phyloP scores from a whole-genome alignment of 768 basidiomycete species.

The Suillus lakei region DNA sequence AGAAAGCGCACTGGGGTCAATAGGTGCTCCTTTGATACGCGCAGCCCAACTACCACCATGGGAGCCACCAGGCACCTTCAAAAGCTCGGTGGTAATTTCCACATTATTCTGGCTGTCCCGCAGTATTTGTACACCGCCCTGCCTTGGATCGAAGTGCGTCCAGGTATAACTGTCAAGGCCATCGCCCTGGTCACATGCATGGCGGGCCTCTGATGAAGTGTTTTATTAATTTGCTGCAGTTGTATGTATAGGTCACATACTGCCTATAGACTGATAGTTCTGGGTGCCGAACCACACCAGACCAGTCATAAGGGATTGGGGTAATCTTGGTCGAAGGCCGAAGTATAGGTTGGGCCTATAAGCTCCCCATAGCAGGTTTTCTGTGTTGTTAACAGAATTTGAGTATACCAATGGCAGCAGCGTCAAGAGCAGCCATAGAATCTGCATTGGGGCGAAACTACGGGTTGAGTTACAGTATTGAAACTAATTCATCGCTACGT shows the following conservation, averaged over 20 bases:
- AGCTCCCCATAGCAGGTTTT: conserved; percentile 66
- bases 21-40: conserved; percentile 79
- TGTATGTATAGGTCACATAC: conserved; percentile 46
- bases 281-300: conserved; percentile 94
- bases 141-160: conserved; percentile 84
- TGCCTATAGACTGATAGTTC: conserved; percentile 71
- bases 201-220: conserved; percentile 63
- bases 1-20: conserved; percentile 56
- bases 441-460: conserved; percentile 20
- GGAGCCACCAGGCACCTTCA: conserved; percentile 83
- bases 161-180: conserved; percentile 83
- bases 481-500: not conserved
- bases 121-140: conserved; percentile 85
- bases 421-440: conserved; percentile 33
- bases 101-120: conserved; percentile 85
- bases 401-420: conserved; percentile 25
- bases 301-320: conserved; percentile 90
- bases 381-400: conserved; percentile 37
- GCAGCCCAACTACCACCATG: conserved; percentile 91
- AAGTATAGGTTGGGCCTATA: conserved; percentile 97
- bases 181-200: conserved; percentile 90
- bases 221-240: not conserved
- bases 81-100: conserved; percentile 79
- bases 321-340: conserved; percentile 82
- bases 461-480: not conserved